Evolutionary conservation across 1,284 basidiomycete species (phyloP).

Genomic region (Singerocomus inundabilis): DNA sequence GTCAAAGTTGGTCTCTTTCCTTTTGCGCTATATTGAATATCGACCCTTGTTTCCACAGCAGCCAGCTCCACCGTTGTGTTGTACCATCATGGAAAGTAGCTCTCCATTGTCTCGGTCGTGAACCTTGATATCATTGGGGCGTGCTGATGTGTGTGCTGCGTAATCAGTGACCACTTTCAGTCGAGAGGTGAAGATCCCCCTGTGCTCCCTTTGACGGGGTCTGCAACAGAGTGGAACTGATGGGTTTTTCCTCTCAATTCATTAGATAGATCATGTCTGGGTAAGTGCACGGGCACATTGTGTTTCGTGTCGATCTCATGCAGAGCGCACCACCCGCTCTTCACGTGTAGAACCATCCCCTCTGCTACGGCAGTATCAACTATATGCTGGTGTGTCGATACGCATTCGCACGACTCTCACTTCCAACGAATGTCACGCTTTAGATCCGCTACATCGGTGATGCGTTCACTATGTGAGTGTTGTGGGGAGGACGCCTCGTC

Average conservation of each 20-base stretch:
- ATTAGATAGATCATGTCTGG: conserved; percentile 21
- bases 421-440: neutral
- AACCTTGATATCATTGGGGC: neutral
- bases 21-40: too few species aligned
- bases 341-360: neutral
- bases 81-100: conserved; percentile 9
- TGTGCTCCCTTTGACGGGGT: neutral
- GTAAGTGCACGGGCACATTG: neutral
- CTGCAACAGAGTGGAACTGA: neutral
- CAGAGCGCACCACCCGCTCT: neutral
- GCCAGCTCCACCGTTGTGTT: neutral
- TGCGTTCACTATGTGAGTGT: conserved; percentile 20
- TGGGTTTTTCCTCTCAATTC: neutral
- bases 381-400: conserved; percentile 15
- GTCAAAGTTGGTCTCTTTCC: too few species aligned
- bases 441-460: conserved; percentile 27
- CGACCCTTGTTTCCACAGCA: neutral
- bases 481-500: too few species aligned
- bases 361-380: conserved; percentile 10
- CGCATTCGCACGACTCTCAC: too few species aligned
- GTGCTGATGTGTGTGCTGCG: neutral
- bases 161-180: conserved; percentile 9
- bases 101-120: too few species aligned
- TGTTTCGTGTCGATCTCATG: neutral
- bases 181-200: conserved; percentile 8